Evolutionary conservation across 495 filamentous ascomycete genomes (phyloP), one percentile per base, ranked within the genome.

Genomic region (Pyronema omphalodes): DNA sequence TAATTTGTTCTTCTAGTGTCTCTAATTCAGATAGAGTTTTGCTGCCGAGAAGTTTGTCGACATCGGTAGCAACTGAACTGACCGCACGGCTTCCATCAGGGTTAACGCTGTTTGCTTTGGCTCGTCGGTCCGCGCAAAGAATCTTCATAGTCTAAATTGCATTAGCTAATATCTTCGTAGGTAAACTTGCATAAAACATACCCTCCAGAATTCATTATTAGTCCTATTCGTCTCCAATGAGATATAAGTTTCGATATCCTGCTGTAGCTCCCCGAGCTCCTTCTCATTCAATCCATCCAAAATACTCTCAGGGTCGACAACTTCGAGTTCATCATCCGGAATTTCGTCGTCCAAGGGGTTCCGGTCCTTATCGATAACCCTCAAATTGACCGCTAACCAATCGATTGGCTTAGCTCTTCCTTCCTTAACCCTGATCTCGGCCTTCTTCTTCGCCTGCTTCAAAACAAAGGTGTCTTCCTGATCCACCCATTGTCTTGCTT

Each of bases 381-480:
- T 80, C 39, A 99, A 68, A 52, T 81, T 93, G 53, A 95, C 88
- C 0, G 93, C 87, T 40, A 99, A 76, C 79, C 86, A 93, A 70
- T 99, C 91, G 66, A 96, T 89, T 9, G 89, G 84, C 66, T 85
- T 88, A 49, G 89, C 88, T 55, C 91, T 79, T 11, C 82, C 84
- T 67, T 93, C 88, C 58, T 88, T 84, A n/a, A 96, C 88, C 6
- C 91, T 81, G 54, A 99, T 93, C 60, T 87, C 85, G 37, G 91
- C 89, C 72, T 95, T 96, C 72, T 93, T 96, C 71, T 95, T 96
- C 23, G 91, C 83, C 67, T 99, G 91, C 67, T 88, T 88, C 58
- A 99, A 72, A 17, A 99, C 91, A 63, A 99, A 99, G 51, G 82
- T 77, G 69, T 96, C 91, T 67, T 99, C 91, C 64, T 91, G 84